Conservation (phyloP, 768 basidiomycete species). For the Lactarius hatsudake region DNA sequence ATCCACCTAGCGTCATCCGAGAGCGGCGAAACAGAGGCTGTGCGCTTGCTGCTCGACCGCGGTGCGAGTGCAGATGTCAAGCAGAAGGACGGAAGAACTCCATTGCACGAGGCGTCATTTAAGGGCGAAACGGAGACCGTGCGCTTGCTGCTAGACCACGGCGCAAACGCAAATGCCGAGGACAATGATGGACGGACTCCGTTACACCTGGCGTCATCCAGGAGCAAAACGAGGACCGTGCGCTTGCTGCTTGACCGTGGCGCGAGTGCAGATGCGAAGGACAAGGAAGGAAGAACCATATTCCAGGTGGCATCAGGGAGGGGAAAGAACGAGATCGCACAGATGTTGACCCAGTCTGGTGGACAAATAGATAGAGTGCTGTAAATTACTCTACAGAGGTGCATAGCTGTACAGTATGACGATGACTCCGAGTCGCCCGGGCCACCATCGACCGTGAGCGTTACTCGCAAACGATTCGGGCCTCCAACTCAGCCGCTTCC, state of each 20-base stretch:
- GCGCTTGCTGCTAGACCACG: not conserved
- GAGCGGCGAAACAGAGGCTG: too few relatives aligned
- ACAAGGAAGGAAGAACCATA: not conserved
- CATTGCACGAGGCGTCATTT: too few relatives aligned
- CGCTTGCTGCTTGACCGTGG: not conserved
- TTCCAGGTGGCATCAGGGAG: not conserved
- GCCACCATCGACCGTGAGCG: too few relatives aligned
- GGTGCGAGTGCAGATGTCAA: not conserved
- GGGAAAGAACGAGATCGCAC: not conserved
- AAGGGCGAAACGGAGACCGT: too few relatives aligned
- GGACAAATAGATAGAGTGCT: not conserved
- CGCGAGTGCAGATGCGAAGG: not conserved
- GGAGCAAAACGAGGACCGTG: fast-evolving
- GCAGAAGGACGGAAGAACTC: not conserved
- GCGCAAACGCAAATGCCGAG: not conserved
- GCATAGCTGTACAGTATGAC: too few relatives aligned
- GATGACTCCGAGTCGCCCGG: too few relatives aligned
- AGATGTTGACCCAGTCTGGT: not conserved
- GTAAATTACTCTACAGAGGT: not conserved
- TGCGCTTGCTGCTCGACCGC: not conserved
- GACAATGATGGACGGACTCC: not conserved
- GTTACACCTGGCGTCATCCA: not conserved
- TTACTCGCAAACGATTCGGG: too few relatives aligned
- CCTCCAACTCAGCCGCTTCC: too few relatives aligned
- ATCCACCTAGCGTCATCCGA: too few relatives aligned